phyloP scores from a whole-genome alignment of 495 filamentous ascomycete species.

The Oidiodendron maius region DNA sequence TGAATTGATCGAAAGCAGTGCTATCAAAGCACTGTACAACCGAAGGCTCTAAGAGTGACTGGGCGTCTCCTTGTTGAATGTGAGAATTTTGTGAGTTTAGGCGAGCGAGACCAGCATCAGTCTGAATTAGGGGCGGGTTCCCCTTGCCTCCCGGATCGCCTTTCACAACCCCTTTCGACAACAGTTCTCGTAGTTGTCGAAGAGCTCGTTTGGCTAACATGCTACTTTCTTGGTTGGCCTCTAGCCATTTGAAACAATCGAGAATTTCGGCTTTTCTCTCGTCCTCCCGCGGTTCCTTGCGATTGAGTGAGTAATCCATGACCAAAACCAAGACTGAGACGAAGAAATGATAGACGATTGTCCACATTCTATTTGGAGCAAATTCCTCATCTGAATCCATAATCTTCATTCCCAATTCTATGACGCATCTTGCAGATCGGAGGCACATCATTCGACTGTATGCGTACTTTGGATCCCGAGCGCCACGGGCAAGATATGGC shows the following conservation, averaged over 20 bases:
- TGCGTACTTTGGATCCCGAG: constrained; percentile 10
- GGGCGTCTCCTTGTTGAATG: neutral
- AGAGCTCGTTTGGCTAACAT: constrained; percentile 9
- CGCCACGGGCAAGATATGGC: constrained; percentile 7
- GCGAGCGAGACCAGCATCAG: neutral
- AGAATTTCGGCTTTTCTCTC: constrained; percentile 13
- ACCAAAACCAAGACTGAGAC: constrained; percentile 8
- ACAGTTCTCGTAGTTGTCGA: constrained; percentile 1
- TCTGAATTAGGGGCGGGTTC: neutral
- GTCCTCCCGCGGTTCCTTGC: constrained; percentile 8
- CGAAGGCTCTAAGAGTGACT: too few relatives aligned
- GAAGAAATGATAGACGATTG: constrained; percentile 12
- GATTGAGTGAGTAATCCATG: constrained; percentile 17
- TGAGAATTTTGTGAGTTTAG: too few relatives aligned
- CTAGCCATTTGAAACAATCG: constrained; percentile 11
- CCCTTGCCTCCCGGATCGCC: neutral
- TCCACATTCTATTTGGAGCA: constrained; percentile 6
- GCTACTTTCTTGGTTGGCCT: neutral
- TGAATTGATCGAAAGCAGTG: neutral
- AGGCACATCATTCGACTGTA: constrained; percentile 17
- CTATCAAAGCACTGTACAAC: too few relatives aligned
- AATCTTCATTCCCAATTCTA: constrained; percentile 10
- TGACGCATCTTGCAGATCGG: constrained; percentile 11
- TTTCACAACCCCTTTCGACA: neutral
- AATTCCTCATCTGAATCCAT: neutral